These are phyloP conservation scores for Ceratocystis colombiana DNA, from an alignment of 2,329 filamentous ascomycete species.

Conservation along the genomic window DNA sequence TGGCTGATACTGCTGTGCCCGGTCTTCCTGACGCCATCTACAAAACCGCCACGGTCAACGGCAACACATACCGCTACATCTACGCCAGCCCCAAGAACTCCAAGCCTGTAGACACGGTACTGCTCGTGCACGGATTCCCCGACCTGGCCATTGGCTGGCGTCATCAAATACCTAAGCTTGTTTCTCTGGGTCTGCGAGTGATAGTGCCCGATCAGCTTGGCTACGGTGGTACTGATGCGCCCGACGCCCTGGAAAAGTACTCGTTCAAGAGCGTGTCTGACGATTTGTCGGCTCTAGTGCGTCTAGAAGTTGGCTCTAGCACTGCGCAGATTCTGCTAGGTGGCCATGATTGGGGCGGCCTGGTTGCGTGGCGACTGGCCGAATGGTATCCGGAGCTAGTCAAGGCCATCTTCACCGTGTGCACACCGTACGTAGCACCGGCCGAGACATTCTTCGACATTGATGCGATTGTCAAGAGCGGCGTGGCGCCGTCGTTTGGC, in stretches of 20 bases:
- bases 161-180: slow-evolving; percentile 70
- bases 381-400: slow-evolving; percentile 65
- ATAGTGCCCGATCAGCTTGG: slow-evolving; percentile 80
- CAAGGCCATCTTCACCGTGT: slow-evolving; percentile 65
- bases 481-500: slow-evolving; percentile 55
- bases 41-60: slow-evolving; percentile 37
- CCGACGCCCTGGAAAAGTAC: slow-evolving; percentile 53
- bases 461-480: slow-evolving; percentile 47
- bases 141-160: slow-evolving; percentile 81
- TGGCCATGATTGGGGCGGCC: slow-evolving; percentile 89
- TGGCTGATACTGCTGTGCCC: slow-evolving; percentile 19
- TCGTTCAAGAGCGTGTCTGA: slow-evolving; percentile 60
- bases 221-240: slow-evolving; percentile 67
- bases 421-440: slow-evolving; percentile 61
- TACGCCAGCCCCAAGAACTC: slow-evolving; percentile 42
- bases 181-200: slow-evolving; percentile 63
- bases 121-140: slow-evolving; percentile 66
- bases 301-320: slow-evolving; percentile 40
- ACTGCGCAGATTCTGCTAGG: slow-evolving; percentile 59
- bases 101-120: slow-evolving; percentile 40
- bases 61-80: slow-evolving; percentile 55
- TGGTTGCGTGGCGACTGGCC: slow-evolving; percentile 62
- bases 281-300: slow-evolving; percentile 64
- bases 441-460: slow-evolving; percentile 43
- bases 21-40: slow-evolving; percentile 36